Evolutionary conservation across 2,329 filamentous ascomycete genomes (phyloP).

Genomic region (Hypoxylon sp.): DNA sequence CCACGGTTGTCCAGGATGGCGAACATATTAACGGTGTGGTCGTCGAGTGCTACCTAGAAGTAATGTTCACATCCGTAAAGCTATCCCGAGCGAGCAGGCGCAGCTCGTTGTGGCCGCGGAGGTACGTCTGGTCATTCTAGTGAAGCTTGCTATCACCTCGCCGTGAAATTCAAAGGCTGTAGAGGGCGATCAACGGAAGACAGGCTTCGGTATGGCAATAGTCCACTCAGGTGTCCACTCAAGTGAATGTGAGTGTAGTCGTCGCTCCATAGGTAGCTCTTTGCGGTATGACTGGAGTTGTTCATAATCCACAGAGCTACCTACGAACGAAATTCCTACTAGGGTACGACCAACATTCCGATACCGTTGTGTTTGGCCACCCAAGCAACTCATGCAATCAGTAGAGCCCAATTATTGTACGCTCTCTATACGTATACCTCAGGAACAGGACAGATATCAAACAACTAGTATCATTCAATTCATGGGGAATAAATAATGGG

Average conservation of each 20-base stretch:
- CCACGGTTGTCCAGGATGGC: too few species aligned
- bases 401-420: not conserved
- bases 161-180: too few species aligned
- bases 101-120: too few species aligned
- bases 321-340: not conserved
- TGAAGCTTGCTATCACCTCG: too few species aligned
- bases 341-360: not conserved
- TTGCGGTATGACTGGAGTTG: not conserved
- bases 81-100: too few species aligned
- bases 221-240: not conserved
- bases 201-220: too few species aligned
- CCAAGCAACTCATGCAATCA: not conserved
- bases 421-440: not conserved
- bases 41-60: too few species aligned
- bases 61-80: too few species aligned
- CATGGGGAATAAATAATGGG: slow-evolving; percentile 9
- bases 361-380: not conserved
- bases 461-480: slow-evolving; percentile 2
- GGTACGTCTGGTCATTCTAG: too few species aligned
- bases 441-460: not conserved
- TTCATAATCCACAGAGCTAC: not conserved
- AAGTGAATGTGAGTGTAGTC: not conserved
- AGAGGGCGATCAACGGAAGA: too few species aligned
- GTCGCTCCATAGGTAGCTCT: too few species aligned
- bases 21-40: too few species aligned